Base-by-base conservation (phyloP, 441 rosid genomes). In the Eutrema salsugineum region DNA sequence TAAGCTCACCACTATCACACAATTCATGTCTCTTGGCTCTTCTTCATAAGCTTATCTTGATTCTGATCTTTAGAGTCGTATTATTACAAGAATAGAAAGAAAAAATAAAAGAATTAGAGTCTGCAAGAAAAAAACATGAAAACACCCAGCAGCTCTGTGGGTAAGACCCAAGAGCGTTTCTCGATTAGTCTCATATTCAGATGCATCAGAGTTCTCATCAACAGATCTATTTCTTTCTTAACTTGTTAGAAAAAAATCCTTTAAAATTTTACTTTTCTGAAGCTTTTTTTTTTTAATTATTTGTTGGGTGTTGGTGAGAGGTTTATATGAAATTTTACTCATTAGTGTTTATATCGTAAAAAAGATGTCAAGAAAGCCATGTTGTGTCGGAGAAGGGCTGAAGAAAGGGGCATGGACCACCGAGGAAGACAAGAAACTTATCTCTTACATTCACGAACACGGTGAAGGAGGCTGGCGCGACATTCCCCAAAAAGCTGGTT, bases 361-460 rank as follows among this genome's bases (percentile, higher is more conserved):
- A 56, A 55, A 67, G 66, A 94, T 93, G 99, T 96, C 98, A 57
- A 74, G 97, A 77, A 87, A 93, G 28, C 98, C 99, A 11, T 95
- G 99, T 77, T 93, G 97, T 68, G 93, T 87, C 65, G 88, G 91
- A 73, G 91, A 89, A 5, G 98, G 99, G 14, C 71, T 93, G 81
- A 95, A 95, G 93, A 95, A 92, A 89, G 99, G 99, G 7, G 97
- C 99, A 14, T 95, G 99, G 99, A 95, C 97, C 19, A 88, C 95
- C 4, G 99, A 93, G 51, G 99, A 93, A 73, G 99, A 95, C 72
- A 93, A 93, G 82, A 95, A 89, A 69, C 99, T 95, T 82, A 75
- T 95, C 24, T 89, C 94, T 72, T 93, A 88, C 78, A 91, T 95
- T 61, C 92, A 95, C 61, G 91, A 91, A 38, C 86, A 93, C 40